Evolutionary conservation across 345 rosid species (phyloP).

Genomic region (Theobroma cacao): DNA sequence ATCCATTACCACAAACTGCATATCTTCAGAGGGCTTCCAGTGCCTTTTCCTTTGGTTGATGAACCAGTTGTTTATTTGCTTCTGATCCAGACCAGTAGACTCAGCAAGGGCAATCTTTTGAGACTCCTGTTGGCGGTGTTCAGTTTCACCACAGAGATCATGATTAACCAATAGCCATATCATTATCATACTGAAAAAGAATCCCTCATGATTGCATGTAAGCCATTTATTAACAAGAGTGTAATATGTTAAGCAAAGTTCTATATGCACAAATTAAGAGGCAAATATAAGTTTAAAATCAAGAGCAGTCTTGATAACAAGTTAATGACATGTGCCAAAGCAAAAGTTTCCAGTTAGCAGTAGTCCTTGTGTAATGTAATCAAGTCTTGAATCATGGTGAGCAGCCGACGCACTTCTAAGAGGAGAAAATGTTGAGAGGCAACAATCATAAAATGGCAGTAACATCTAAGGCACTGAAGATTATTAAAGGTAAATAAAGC

Average conservation of each 20-base stretch:
- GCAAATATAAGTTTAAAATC: neutral
- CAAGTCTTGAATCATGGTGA: neutral
- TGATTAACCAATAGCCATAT: neutral
- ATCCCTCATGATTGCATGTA: neutral
- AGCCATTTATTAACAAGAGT: neutral
- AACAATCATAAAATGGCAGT: neutral
- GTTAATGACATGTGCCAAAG: neutral
- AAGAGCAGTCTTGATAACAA: no score
- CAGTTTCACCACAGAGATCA: neutral
- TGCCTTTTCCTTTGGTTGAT: slow-evolving; percentile 98
- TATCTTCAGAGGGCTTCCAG: slow-evolving; percentile 97
- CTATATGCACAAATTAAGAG: neutral
- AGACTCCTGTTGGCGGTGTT: slow-evolving; percentile 54
- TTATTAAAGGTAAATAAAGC: no score
- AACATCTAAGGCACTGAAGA: neutral
- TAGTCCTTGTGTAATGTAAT: neutral
- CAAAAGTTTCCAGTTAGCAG: neutral
- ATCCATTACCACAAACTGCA: slow-evolving; percentile 94
- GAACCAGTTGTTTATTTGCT: slow-evolving; percentile 99
- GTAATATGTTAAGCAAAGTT: neutral
- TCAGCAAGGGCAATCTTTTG: slow-evolving; percentile 90
- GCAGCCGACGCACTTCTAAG: neutral
- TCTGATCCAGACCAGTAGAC: slow-evolving; percentile 88
- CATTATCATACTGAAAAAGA: neutral
- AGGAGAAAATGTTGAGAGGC: neutral